Evolutionary conservation across 2,329 filamentous ascomycete species (phyloP).

Genomic region (Penicillium freii): DNA sequence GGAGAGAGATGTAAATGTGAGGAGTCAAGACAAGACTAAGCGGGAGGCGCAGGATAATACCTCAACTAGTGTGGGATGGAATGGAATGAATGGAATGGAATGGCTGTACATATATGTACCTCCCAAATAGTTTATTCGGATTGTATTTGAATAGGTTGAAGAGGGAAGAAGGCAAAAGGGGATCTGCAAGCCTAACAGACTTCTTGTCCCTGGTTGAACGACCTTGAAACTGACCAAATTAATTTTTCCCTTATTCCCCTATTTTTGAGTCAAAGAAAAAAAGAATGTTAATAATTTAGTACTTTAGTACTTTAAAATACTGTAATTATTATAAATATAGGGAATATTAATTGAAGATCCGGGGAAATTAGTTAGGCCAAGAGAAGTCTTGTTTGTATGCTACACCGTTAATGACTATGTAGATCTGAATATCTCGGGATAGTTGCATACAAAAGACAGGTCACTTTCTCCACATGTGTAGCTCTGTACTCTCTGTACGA

Average conservation of each 20-base stretch:
- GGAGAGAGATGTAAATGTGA: constrained; percentile 20
- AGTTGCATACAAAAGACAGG: neutral
- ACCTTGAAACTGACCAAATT: neutral
- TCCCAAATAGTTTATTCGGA: neutral
- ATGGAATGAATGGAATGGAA: neutral
- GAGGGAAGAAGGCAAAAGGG: constrained; percentile 5
- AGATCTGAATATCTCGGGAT: neutral
- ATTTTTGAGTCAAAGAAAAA: neutral
- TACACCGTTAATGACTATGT: neutral
- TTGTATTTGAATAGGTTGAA: neutral
- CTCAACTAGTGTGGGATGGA: constrained; percentile 12
- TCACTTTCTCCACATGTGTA: neutral
- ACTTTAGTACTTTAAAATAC: neutral
- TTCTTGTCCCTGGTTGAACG: neutral
- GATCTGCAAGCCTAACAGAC: constrained; percentile 6
- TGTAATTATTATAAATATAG: too few relatives aligned
- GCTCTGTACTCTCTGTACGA: neutral
- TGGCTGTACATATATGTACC: neutral
- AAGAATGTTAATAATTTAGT: neutral
- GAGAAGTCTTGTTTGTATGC: neutral
- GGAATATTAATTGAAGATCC: constrained; percentile 17
- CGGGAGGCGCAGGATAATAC: constrained; percentile 15
- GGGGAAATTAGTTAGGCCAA: constrained; percentile 13
- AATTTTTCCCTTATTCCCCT: neutral
- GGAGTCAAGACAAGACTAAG: constrained; percentile 21